Base-by-base conservation (phyloP, 768 basidiomycete species). In the Tylopilus balloui region DNA sequence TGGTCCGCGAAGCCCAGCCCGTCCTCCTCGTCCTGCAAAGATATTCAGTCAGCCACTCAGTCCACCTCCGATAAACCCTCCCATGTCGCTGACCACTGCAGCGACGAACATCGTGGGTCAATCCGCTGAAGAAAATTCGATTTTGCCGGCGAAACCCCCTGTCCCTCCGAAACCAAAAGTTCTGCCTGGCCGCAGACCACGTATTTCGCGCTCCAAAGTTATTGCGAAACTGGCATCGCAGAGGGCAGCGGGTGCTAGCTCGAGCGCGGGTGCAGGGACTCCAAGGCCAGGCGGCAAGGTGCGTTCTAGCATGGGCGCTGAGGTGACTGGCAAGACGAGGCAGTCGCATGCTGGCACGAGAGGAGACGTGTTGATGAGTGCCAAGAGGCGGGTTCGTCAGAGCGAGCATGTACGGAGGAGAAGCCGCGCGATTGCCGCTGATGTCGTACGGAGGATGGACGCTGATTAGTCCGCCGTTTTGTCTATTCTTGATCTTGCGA, bases 191-290 rank as follows among this genome's bases (percentile, higher is more conserved):
- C 78, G 85, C 48, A 83, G 81, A 61, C 88, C 88, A 4, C 79
- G 87, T 8, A 87, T 91, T 54, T 91, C 88, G 36, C 79, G 89
- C 32, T 87, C 86, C 23, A 84, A 83, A 52, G 86, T 91, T 34
- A 88, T 90, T 38, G 85, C 88, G 0, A 79, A 76, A 56, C 70
- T 90, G 29, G 85, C 83, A 1, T 84, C 84, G 13, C 84, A 90
- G 64, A 80, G 88, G 6, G 79, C 77, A 13, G 65, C 63, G 10
- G 66, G 60, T 10, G 13, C 47, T 3, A 15, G 47, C 12, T 10
- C 58, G 23, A 42, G 42, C 3, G 2, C 61, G 9, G 59, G 54
- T 9, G 34, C 51, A 8, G 40, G 54, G 20, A 52, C 57, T 3
- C 53, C 55, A n/a, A 52, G 56, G 46, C 38, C 66, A 60, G 51